Evolutionary conservation across 805 yeast genomes (phyloP).

Genomic region (Yarrowia hollandica): DNA sequence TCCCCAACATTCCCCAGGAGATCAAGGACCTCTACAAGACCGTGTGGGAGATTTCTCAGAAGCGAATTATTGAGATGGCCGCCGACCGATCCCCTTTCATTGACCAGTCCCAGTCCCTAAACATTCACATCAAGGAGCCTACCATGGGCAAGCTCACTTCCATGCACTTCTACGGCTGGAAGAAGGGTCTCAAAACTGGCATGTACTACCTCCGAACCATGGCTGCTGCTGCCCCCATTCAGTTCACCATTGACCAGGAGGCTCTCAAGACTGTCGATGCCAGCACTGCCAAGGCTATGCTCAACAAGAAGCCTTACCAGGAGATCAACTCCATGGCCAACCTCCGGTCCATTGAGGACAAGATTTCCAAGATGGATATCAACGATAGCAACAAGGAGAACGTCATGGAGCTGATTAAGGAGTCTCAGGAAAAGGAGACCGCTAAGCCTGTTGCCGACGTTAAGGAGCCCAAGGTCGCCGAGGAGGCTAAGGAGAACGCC

Average conservation of each 20-base stretch:
- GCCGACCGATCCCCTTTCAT: slow-evolving; percentile 72
- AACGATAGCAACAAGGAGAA: slow-evolving; percentile 17
- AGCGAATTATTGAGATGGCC: slow-evolving; percentile 80
- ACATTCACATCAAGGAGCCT: slow-evolving; percentile 83
- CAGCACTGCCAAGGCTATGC: slow-evolving; percentile 29
- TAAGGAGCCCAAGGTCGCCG: neutral
- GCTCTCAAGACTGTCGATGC: slow-evolving; percentile 40
- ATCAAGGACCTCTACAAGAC: slow-evolving; percentile 82
- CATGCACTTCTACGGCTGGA: slow-evolving; percentile 99
- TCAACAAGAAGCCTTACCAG: slow-evolving; percentile 30
- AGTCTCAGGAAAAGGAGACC: slow-evolving; percentile 15
- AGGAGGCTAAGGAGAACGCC: slow-evolving; percentile 31
- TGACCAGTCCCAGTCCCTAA: slow-evolving; percentile 89
- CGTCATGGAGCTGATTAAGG: slow-evolving; percentile 13
- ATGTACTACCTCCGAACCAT: slow-evolving; percentile 97
- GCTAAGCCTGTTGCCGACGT: neutral
- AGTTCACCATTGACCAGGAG: slow-evolving; percentile 71
- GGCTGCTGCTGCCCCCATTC: slow-evolving; percentile 96
- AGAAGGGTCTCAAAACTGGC: slow-evolving; percentile 96
- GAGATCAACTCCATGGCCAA: slow-evolving; percentile 24
- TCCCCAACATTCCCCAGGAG: slow-evolving; percentile 71
- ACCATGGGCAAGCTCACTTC: slow-evolving; percentile 95
- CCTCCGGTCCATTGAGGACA: slow-evolving; percentile 11
- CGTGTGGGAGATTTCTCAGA: slow-evolving; percentile 95
- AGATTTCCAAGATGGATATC: slow-evolving; percentile 10